Evolutionary conservation across 1,284 basidiomycete species (phyloP), one percentile per base, ranked within the genome.

Genomic region (Ceratobasidium sp.): DNA sequence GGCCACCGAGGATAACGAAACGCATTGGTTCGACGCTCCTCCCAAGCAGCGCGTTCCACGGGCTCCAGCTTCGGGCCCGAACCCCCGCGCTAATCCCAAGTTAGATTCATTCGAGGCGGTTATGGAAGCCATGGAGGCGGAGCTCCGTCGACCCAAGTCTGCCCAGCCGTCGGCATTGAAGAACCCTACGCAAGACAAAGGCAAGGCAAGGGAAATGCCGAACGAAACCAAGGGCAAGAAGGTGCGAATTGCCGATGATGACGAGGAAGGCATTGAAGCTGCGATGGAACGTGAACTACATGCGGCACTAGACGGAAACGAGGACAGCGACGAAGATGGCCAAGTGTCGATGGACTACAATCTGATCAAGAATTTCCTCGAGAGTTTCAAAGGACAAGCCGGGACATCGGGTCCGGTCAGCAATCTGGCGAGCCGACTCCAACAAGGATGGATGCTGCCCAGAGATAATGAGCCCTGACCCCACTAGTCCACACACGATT

Each of bases 101-200:
- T 82, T 98, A n/a, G 85, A 94, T 76, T 93, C 92, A 0, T 98
- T 98, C 73, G 96, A 98, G 75, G 86, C 89, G 6, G 91, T 98
- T 43, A 98, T 98, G 96, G 85, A 87, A 75, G 93, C 93, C 1
- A 93, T 98, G 90, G 96, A 98, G 74, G 85, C 82, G 20, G 92
- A 96, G 74, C 82, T 97, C 15, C 35, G 55, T 83, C 81, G 29
- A 76, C 22, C 47, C 54, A 67, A 53, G 38, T 20, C 64, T 32
- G 29, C 62, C 34, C 34, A 34, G 13, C 55, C 70, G 34, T 43
- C 55, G 43, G 50, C 35, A 35, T 38, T 45, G 40, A 42, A 56
- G n/a, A 31, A 12, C 8, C 27, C 43, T n/a, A 10, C 42, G 73
- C 38, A 73, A 70, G 60, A 27, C 43, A 75, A 79, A 78, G 71